Evolutionary conservation across 2,329 filamentous ascomycete species (phyloP), one percentile per base, ranked within the genome.

Genomic region (Epichloe elymi): DNA sequence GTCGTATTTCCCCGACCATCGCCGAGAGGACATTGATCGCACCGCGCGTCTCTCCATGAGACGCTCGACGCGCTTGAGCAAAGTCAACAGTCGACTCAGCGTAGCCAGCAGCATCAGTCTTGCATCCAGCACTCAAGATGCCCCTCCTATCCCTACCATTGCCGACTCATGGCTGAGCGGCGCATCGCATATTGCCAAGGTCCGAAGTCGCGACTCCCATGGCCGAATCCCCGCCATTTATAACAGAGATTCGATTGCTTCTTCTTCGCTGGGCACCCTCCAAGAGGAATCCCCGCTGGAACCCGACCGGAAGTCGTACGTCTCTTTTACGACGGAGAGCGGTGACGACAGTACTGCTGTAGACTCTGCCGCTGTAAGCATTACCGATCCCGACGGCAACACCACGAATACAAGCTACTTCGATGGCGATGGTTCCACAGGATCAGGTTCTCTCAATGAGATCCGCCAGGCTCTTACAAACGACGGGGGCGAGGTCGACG

Each of bases 1-100:
- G 1, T 95, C 90, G 0, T 98, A 97, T 73, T 98, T 98, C 75
- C 93, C 93, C 0, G 89, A 95, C 61, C 91, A 97, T 61, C 83
- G 90, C 47, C 83, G 88, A 51, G 90, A 95, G 64, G 88, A 95
- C 59, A 96, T 98, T 63, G 93, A 97, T 66, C 86, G 89, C 59
- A 97, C 93, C 0, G 90, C 95, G 55, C 86, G 93, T 46, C 80
- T 96, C 68, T 96, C 91, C 0, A 85, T 96, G 67, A 81, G 91
- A 58, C 80, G 93, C 58, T 97, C 91, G 40, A 88, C 87, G 49
- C 85, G 93, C 49, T 75, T 97, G 56, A 97, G 91, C 71, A 87
- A 88, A 65, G 88, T 94, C 57, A 91, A 94, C 57, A 95, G 88
- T 65, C 87, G 91, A 33, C 76, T 98, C 53, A 96, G 90, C 64